Evolutionary conservation across 208 protist genomes (phyloP), one percentile per base, ranked within the genome.

Genomic region (Phytomonas francai): DNA sequence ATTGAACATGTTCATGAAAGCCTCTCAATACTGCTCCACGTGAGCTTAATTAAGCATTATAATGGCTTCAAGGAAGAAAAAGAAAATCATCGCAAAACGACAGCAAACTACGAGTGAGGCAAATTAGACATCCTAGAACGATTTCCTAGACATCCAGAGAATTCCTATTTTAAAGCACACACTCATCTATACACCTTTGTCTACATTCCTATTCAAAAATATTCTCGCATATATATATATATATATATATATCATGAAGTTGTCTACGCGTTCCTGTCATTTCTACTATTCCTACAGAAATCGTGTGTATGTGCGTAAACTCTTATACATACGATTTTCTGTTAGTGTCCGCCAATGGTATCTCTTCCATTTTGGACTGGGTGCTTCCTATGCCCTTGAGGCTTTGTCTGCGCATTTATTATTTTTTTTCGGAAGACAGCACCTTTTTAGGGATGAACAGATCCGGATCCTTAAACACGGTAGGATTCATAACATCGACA

Each of bases 401-500:
- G 54, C 25, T 29, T 11, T 65, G 3, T 11, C 36, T 29, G n/a
- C 9, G 61, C 9, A 31, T 31, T 27, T 58, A 9, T 27, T 29
- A n/a, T 30, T 28, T 5, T 34, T 30, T 36, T 65, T 25, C 59
- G 67, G 19, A 6, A 54, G 54, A 29, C 25, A 59, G 9, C 63
- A 39, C n/a, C 61, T 69, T 74, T 14, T 63, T 63, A 39, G 67
- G 84, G 74, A 92, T 83, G 65, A 83, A 94, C 60, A 94, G 19
- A 36, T 92, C 89, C 0, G 89, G 89, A 42, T 94, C 89, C 72
- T 89, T 89, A 76, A 94, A 94, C 11, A 92, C 86, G 6, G 89
- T 91, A 8, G 86, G 89, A 71, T 91, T 84, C 49, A 94, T 72
- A 3, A 91, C 72, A 34, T 80, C 78, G 9, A 92, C 76, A 59